Conservation (phyloP, 2,329 filamentous ascomycete genomes). For the Diaporthe amygdali region DNA sequence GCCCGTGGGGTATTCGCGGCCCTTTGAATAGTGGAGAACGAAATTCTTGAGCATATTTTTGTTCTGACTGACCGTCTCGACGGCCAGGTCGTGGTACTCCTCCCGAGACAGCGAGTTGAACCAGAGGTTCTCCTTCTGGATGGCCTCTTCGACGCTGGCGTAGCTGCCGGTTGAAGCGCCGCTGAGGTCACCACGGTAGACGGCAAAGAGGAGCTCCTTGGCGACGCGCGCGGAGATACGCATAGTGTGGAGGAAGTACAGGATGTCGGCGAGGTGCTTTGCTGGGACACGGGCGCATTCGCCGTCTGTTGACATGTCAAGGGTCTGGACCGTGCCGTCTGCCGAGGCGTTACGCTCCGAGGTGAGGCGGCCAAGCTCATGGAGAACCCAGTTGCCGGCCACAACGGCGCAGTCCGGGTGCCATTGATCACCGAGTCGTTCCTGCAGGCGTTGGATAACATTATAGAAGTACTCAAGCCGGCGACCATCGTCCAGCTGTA, state of each 20-base stretch:
- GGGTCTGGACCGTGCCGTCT: constrained; percentile 21
- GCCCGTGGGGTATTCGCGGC: constrained; percentile 55
- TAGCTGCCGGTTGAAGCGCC: constrained; percentile 33
- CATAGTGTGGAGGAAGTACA: constrained; percentile 51
- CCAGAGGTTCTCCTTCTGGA: constrained; percentile 56
- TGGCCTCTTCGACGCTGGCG: constrained; percentile 45
- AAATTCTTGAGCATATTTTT: constrained; percentile 51
- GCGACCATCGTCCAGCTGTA: constrained; percentile 77
- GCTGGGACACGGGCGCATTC: constrained; percentile 53
- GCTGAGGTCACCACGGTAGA: constrained; percentile 52
- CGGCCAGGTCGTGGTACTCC: constrained; percentile 56
- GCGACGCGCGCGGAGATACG: constrained; percentile 62
- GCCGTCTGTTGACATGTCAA: constrained; percentile 47
- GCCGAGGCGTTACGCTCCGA: constrained; percentile 45
- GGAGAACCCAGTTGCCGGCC: constrained; percentile 71
- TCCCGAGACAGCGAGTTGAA: constrained; percentile 54
- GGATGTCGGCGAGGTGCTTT: constrained; percentile 53
- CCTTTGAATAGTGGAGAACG: constrained; percentile 33
- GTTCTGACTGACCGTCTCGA: constrained; percentile 50
- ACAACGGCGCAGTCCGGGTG: constrained; percentile 48
- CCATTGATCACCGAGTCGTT: constrained; percentile 25
- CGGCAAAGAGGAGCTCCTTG: constrained; percentile 61
- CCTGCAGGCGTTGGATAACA: constrained; percentile 57
- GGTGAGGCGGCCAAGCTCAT: constrained; percentile 74
- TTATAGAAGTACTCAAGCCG: constrained; percentile 83